Evolutionary conservation across 2,329 filamentous ascomycete genomes (phyloP).

Genomic region (Fusarium caatingaense): DNA sequence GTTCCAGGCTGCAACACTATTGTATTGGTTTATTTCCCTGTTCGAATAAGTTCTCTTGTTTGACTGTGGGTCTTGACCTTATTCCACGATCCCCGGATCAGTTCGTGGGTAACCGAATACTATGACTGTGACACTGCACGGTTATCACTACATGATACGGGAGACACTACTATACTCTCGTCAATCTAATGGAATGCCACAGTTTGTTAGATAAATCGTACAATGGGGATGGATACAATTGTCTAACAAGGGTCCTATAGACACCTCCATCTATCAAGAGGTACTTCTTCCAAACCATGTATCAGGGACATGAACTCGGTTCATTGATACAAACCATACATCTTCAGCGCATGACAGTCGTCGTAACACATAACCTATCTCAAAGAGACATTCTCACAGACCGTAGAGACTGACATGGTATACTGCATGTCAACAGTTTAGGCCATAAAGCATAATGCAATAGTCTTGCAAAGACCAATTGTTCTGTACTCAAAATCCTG

Average conservation of each 20-base stretch:
- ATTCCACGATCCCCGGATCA: not conserved
- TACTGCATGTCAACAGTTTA: not conserved
- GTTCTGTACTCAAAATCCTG: not conserved
- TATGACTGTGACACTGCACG: not conserved
- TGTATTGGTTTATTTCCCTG: not conserved
- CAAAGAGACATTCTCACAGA: not conserved
- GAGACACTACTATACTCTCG: not conserved
- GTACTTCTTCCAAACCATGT: slow-evolving; percentile 1
- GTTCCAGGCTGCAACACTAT: not conserved
- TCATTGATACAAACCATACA: not conserved
- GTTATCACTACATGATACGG: not conserved
- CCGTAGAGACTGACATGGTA: not conserved
- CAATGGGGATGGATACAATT: not conserved
- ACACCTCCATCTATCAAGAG: slow-evolving; percentile 4
- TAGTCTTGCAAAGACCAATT: not conserved
- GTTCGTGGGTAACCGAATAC: not conserved
- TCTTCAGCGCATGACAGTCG: not conserved
- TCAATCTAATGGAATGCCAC: not conserved
- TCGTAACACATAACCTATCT: not conserved
- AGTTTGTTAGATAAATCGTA: not conserved
- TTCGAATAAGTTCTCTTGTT: not conserved
- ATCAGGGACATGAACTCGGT: not conserved
- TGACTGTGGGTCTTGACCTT: not conserved
- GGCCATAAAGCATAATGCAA: not conserved
- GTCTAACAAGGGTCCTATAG: not conserved